Evolutionary conservation across 2,329 filamentous ascomycete species (phyloP), one percentile per base, ranked within the genome.

Genomic region (Fusarium coicis): DNA sequence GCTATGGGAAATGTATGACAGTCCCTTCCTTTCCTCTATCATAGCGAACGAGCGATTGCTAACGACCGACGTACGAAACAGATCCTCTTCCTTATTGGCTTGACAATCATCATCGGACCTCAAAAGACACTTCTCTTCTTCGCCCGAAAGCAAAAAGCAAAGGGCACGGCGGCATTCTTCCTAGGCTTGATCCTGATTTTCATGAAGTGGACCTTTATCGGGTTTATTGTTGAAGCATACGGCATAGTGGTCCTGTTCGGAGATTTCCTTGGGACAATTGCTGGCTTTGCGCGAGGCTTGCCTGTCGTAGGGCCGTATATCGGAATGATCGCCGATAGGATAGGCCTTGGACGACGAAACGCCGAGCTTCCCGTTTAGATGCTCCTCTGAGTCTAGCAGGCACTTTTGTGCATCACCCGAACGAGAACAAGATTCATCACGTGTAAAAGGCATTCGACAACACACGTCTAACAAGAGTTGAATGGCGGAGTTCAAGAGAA

Each of bases 51-150:
- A 73, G 57, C 66, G 65, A 65, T 67, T 56, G 50, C 66, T 64
- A 66, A 52, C 63, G 26, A 54, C 57, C 19, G 21, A 16, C 26
- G 66, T 43, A 70, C 65, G 57, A 62, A 40, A 73, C 78, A 97
- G 94, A 97, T 99, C 83, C 94, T 99, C 82, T 98, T 99, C 88
- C 90, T 99, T 61, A 94, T 97, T 85, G 96, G 96, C 82, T 90
- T 99, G 32, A 97, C 95, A 36, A 93, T 98, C 67, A 97, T 98
- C 78, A 97, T 99, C 84, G 96, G 96, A 47, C 89, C 94, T 30
- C 89, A 93, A 82, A 98, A 98, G 82, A 98, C 96, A 1, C 87
- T 96, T 73, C 87, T 93, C 81, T 99, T 99, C 90, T 99, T 99
- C 86, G 93, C 95, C 57, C 93, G 96, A 70, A 92, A 91, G 77